Evolutionary conservation across 1,139 yeast genomes (phyloP), one percentile per base, ranked within the genome.

Genomic region (Fermentozyma sake): DNA sequence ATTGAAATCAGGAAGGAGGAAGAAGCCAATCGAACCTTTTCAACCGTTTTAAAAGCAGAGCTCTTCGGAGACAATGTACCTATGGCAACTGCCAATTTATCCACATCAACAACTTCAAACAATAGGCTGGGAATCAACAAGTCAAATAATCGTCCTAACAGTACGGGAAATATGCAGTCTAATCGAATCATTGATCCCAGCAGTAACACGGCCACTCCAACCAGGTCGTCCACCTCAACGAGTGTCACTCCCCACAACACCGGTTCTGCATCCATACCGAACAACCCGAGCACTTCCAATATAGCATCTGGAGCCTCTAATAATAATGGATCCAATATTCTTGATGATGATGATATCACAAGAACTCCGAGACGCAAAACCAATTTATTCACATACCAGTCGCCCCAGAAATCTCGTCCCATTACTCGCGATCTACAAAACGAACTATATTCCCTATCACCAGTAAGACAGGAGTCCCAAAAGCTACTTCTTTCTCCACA

Each of bases 391-490:
- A 78, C 86, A 4, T 84, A 76, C 50, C 82, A 78, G 40, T 80
- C 83, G 18, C 86, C 84, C 10, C 69, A 72, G 31, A 75, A 76
- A 41, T 61, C 69, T 32, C 61, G 82, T 31, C 85, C 83, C 7
- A 64, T 73, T 2, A 70, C 77, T 6, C 47, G 78, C 29, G 80
- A 76, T 39, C 61, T 80, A 20, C 80, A 80, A 36, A 80, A 76
- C 45, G 87, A 83, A 43, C 65, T 86, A 23, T 85, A 84, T 46
- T 80, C 95, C 1, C 55, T 81, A 15, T 81, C 94, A 3, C 96
- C 96, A 0, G 95, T 91, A 22, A 69, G 97, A 29, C 84, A 82
- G 38, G 97, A 89, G 41, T 78, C 93, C 1, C 95, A 89, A 44
- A 71, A 76, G 42, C 57, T 89, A 22, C 59, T 91, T 22, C 58